Base-by-base conservation (phyloP, 2,329 filamentous ascomycete species). In the Arthrinium phaeospermum region DNA sequence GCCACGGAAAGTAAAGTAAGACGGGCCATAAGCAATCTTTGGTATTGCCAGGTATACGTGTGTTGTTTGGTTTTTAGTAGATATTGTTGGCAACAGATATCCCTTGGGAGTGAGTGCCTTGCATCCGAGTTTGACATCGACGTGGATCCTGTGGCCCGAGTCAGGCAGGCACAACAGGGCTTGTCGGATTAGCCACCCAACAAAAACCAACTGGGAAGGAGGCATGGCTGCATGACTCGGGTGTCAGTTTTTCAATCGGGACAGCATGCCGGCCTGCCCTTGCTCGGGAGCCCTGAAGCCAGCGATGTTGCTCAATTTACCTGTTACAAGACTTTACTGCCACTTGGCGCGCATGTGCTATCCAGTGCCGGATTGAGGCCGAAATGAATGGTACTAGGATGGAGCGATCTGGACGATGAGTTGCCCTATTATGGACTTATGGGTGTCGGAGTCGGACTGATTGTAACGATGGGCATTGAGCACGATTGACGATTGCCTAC, bases 161-260 rank as follows among this genome's bases (percentile, higher is more conserved):
- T 64, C 57, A 64, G 57, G 34, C 37, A n/a, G 10, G 1, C 13
- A 22, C 34, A n/a, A 41, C 37, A 41, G 37, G 4, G 22, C 12
- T 41, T 34, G 51, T 12, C 3, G 19, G 57, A 30, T 41, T 34
- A 64, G 1, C 16, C 0, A 12, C 30, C 41, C 57, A 24, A 4
- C 14, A 41, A 41, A n/a, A 41, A 12, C 34, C 27, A 30, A 30
- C 27, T 30, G 27, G 27, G 27, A 8, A 64, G 41, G 19, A 4
- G 57, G 16, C 57, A 22, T 64, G 57, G 57, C 19, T 41, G 34
- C 57, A 64, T 64, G 57, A 64, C 57, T 64, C 57, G 57, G 57
- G 5, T 22, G 34, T n/a, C 22, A 13, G 34, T 4, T 61, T 27
- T 64, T 41, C 57, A 41, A 41, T 41, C 34, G 57, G 34, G 34